phyloP scores from a whole-genome alignment of 139 green algal genomes.

The Picochlorum sp. region DNA sequence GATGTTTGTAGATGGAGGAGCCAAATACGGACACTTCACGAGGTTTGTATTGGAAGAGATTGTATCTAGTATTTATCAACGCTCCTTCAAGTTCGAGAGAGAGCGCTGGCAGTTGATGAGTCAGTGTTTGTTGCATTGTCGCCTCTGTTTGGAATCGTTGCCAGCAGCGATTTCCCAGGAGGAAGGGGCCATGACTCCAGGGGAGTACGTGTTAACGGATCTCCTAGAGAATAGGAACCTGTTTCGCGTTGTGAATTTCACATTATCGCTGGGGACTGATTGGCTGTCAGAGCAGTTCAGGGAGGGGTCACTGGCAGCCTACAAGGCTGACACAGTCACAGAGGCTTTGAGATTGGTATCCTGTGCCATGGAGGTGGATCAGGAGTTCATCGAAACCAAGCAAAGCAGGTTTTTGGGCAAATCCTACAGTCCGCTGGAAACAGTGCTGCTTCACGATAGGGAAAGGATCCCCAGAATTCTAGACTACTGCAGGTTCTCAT shows the following conservation, averaged over 20 bases:
- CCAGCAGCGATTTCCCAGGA: constrained; percentile 6
- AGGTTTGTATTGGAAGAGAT: constrained; percentile 42
- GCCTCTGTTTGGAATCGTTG: constrained; percentile 26
- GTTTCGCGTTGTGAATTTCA: background rate
- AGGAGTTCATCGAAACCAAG: background rate
- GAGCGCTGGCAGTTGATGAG: constrained; percentile 67
- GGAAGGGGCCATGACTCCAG: constrained; percentile 12
- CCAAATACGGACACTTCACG: constrained; percentile 41
- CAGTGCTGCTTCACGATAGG: background rate
- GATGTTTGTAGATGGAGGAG: constrained; percentile 35
- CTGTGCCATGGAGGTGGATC: background rate
- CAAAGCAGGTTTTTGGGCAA: background rate
- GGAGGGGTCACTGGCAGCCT: background rate
- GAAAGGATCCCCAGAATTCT: background rate
- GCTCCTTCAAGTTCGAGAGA: constrained; percentile 28
- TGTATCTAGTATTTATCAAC: constrained; percentile 16
- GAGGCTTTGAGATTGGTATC: background rate
- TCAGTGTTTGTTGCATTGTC: constrained; percentile 47
- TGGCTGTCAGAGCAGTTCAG: background rate
- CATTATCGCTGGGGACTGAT: constrained; percentile 4
- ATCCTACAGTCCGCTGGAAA: background rate
- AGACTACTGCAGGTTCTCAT: constrained; percentile 1
- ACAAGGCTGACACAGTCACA: background rate
- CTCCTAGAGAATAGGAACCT: constrained; percentile 34
- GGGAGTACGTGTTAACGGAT: constrained; percentile 50